Evolutionary conservation across 306 rosid species (phyloP).

Genomic region (Gleditsia sinensis): DNA sequence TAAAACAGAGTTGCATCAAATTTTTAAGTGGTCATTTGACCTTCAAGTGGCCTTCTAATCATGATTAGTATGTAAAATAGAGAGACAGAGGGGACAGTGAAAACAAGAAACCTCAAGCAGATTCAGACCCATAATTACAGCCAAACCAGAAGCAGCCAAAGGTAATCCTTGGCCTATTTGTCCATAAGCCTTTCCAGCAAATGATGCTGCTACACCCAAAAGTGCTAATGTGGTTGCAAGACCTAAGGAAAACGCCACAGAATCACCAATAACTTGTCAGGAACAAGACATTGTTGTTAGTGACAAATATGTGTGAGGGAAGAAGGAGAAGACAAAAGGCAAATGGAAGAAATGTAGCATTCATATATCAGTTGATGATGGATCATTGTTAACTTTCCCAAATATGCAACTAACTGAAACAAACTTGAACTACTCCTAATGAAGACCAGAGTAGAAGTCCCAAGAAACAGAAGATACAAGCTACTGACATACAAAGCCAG

Average conservation of each 20-base stretch:
- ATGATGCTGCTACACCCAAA: constrained; percentile 84
- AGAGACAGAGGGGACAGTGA: background rate
- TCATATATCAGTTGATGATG: background rate
- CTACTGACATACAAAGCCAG: too few relatives aligned
- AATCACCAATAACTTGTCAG: constrained; percentile 82
- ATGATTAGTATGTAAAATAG: background rate
- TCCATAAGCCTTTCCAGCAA: constrained; percentile 98
- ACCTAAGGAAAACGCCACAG: constrained; percentile 90
- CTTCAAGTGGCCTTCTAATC: background rate
- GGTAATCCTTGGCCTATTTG: constrained; percentile 97
- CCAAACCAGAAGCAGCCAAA: constrained; percentile 90
- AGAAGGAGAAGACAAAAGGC: constrained; percentile 11
- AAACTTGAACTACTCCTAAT: background rate
- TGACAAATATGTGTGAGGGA: background rate
- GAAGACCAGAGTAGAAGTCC: too few relatives aligned
- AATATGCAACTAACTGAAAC: constrained; percentile 17
- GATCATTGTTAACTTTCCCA: background rate
- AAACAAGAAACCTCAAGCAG: constrained; percentile 71
- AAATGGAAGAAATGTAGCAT: constrained; percentile 5
- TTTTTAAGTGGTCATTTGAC: background rate
- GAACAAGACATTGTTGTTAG: constrained; percentile 14
- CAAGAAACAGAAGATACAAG: constrained; percentile 24
- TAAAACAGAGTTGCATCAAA: too few relatives aligned
- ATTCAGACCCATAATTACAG: constrained; percentile 90
- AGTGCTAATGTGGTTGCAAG: constrained; percentile 93